Conservation (phyloP, 1,139 yeast species). For the Wickerhamomyces sp. region DNA sequence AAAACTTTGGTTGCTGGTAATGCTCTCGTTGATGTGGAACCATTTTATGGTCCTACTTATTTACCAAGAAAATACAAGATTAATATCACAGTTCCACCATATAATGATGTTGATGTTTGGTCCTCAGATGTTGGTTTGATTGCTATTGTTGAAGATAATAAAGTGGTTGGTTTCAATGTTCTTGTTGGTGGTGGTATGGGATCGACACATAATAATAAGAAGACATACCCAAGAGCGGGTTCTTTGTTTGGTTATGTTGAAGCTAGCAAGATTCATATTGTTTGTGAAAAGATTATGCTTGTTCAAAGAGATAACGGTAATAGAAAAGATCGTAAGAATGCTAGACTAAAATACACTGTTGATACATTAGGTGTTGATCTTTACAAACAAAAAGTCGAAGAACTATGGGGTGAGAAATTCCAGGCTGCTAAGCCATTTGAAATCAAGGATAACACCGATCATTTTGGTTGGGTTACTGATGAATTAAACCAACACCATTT, state of each 20-base stretch:
- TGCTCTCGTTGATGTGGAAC: slow-evolving; percentile 81
- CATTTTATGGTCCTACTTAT: slow-evolving; percentile 80
- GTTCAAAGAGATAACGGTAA: slow-evolving; percentile 96
- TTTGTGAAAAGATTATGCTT: slow-evolving; percentile 87
- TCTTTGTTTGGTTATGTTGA: slow-evolving; percentile 75
- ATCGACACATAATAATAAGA: slow-evolving; percentile 91
- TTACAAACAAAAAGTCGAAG: slow-evolving; percentile 78
- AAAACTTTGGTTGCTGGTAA: slow-evolving; percentile 85
- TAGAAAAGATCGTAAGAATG: slow-evolving; percentile 94
- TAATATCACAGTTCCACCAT: slow-evolving; percentile 94
- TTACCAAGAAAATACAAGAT: slow-evolving; percentile 95
- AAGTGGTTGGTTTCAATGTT: slow-evolving; percentile 74
- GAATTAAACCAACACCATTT: slow-evolving; percentile 85
- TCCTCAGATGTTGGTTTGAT: slow-evolving; percentile 93
- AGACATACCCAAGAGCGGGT: slow-evolving; percentile 95
- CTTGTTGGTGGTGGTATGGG: slow-evolving; percentile 99
- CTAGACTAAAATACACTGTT: slow-evolving; percentile 93
- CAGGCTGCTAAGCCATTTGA: slow-evolving; percentile 67
- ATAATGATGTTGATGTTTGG: slow-evolving; percentile 94
- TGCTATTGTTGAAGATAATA: slow-evolving; percentile 67
- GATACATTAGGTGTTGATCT: slow-evolving; percentile 87
- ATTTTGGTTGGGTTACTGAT: slow-evolving; percentile 92
- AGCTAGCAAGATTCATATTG: slow-evolving; percentile 65
- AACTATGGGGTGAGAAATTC: slow-evolving; percentile 71
- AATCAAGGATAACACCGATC: slow-evolving; percentile 84